Evolutionary conservation across 306 rosid species (phyloP).

Genomic region (Quercus ilex): DNA sequence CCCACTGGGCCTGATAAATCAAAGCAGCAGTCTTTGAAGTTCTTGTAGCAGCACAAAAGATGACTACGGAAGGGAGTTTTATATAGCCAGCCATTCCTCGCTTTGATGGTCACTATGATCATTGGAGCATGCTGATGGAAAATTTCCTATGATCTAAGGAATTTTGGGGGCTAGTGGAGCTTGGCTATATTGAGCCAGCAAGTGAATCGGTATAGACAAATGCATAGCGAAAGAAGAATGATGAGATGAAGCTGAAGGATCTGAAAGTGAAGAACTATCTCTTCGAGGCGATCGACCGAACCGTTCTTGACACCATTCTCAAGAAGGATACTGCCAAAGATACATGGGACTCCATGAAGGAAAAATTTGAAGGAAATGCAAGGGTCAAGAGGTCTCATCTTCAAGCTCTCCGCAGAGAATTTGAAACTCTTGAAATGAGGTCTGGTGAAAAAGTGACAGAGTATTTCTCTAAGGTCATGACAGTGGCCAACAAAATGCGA

Average conservation of each 20-base stretch:
- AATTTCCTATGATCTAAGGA: slow-evolving; percentile 4
- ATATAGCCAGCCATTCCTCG: slow-evolving; percentile 9
- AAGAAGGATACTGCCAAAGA: slow-evolving; percentile 7
- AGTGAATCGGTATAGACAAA: neutral
- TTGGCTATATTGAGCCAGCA: slow-evolving; percentile 10
- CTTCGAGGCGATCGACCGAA: neutral
- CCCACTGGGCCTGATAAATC: neutral
- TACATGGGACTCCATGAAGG: slow-evolving; percentile 3
- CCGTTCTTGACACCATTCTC: slow-evolving; percentile 1
- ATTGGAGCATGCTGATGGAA: slow-evolving; percentile 14
- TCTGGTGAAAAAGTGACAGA: neutral
- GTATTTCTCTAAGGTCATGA: slow-evolving; percentile 13
- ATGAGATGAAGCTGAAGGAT: slow-evolving; percentile 1
- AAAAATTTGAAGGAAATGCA: neutral
- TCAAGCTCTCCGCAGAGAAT: neutral
- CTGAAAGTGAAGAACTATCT: slow-evolving; percentile 3
- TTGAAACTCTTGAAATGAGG: slow-evolving; percentile 16
- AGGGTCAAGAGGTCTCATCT: slow-evolving; percentile 5
- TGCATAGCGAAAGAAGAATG: neutral
- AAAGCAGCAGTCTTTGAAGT: slow-evolving; percentile 6
- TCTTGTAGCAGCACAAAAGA: slow-evolving; percentile 3
- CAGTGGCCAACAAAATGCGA: slow-evolving; percentile 9
- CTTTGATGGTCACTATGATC: slow-evolving; percentile 15
- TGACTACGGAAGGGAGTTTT: slow-evolving; percentile 3
- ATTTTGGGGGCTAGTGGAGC: slow-evolving; percentile 1